These are phyloP conservation scores for Stenogyne calaminthoides DNA, from an alignment of 305 asterid genomes.

Conservation along the genomic window DNA sequence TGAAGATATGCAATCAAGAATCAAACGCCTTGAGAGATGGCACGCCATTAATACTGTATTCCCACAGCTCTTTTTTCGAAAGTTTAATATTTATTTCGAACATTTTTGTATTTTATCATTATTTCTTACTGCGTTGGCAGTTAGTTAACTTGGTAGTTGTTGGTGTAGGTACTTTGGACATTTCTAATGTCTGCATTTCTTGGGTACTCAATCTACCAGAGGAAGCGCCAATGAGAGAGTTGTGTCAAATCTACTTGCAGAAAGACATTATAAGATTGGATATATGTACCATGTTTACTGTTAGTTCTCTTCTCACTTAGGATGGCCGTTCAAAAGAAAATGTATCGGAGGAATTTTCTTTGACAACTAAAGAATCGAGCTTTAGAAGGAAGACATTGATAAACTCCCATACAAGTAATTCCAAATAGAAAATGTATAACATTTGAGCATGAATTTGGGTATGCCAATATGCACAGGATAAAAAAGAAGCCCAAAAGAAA, in stretches of 20 bases:
- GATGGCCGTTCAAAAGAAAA: neutral
- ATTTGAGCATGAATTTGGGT: slow-evolving; percentile 2
- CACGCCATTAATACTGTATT: slow-evolving; percentile 77
- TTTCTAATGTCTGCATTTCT: slow-evolving; percentile 94
- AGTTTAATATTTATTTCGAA: neutral
- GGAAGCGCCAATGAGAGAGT: slow-evolving; percentile 61
- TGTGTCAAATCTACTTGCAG: neutral
- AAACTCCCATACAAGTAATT: slow-evolving; percentile 11
- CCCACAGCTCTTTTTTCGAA: slow-evolving; percentile 17
- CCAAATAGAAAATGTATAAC: neutral
- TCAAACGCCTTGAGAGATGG: slow-evolving; percentile 91
- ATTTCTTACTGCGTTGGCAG: neutral
- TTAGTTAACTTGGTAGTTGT: neutral
- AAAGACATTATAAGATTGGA: neutral
- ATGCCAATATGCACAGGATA: neutral
- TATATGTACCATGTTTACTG: neutral
- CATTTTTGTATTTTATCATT: neutral
- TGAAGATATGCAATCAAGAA: slow-evolving; percentile 91
- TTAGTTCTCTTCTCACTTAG: neutral
- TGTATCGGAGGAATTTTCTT: neutral
- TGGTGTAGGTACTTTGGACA: slow-evolving; percentile 90
- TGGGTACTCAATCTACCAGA: slow-evolving; percentile 89
- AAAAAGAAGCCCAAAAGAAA: neutral
- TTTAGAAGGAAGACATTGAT: neutral
- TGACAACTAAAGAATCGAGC: neutral